These are phyloP conservation scores for Chytriomyces sp. DNA, from an alignment of 192 early-diverging fungal species.

Conservation along the genomic window DNA sequence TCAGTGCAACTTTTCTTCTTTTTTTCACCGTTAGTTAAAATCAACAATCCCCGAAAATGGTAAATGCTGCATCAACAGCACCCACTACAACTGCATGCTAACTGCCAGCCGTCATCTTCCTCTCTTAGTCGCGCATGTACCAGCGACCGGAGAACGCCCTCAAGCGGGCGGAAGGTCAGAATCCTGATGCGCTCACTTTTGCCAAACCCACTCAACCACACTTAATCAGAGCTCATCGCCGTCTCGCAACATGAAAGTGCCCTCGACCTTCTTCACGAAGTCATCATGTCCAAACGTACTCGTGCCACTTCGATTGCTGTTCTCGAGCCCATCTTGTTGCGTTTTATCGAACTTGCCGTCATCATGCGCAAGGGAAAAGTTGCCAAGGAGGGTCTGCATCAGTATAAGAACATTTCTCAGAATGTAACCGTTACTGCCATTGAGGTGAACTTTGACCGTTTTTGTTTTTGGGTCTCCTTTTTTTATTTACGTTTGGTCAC, in stretches of 20 bases:
- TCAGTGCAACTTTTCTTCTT: no score
- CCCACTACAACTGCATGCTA: background rate
- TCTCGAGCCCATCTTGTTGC: conserved; percentile 92
- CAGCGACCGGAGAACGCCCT: conserved; percentile 85
- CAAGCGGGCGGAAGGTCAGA: conserved; percentile 80
- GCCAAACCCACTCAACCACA: background rate
- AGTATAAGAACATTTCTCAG: conserved; percentile 99
- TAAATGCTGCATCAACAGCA: background rate
- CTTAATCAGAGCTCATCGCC: conserved; percentile 70
- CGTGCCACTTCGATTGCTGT: conserved; percentile 76
- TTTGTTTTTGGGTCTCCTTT: background rate
- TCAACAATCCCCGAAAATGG: background rate
- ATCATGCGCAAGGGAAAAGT: conserved; percentile 86
- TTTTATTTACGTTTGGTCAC: conserved; percentile 2
- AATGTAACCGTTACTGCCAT: conserved; percentile 89
- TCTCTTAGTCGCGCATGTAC: conserved; percentile 50
- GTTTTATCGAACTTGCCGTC: conserved; percentile 91
- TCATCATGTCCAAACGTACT: conserved; percentile 88
- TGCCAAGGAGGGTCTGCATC: conserved; percentile 93
- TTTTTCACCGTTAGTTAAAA: no score
- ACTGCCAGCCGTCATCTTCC: background rate
- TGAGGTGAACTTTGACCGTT: conserved; percentile 56
- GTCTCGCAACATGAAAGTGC: conserved; percentile 86
- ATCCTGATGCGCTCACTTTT: background rate
- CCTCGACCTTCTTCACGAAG: conserved; percentile 86